phyloP scores from a whole-genome alignment of 148 eudicot species.

The Polygonum aviculare region DNA sequence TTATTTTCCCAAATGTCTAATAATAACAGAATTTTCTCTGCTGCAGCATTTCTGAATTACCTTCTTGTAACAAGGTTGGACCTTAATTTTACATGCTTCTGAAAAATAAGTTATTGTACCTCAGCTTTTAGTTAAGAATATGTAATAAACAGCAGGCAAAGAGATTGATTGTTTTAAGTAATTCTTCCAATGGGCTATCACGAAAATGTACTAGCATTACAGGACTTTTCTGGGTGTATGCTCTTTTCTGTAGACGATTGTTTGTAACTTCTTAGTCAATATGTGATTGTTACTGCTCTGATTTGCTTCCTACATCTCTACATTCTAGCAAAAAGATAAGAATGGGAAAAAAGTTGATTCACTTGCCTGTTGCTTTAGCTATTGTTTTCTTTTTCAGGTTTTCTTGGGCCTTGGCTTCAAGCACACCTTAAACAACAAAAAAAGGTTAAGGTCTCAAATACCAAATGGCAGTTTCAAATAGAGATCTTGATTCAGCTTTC shows the following conservation, averaged over 20 bases:
- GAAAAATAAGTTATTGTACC: background rate
- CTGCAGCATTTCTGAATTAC: background rate
- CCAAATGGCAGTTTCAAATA: slow-evolving; percentile 77
- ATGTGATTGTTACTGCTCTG: background rate
- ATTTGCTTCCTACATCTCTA: background rate
- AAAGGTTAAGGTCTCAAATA: background rate
- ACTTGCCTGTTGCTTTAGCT: background rate
- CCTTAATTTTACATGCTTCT: background rate
- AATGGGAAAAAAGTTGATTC: background rate
- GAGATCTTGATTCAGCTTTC: slow-evolving; percentile 83
- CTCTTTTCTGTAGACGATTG: background rate
- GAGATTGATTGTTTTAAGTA: background rate
- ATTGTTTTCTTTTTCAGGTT: slow-evolving; percentile 18
- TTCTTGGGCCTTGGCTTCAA: slow-evolving; percentile 11
- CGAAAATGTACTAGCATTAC: background rate
- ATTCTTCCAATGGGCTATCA: background rate
- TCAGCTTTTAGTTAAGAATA: background rate
- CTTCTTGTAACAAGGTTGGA: background rate
- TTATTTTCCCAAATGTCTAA: background rate
- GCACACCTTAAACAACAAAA: slow-evolving; percentile 1
- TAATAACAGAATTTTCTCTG: background rate
- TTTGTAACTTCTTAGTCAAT: background rate
- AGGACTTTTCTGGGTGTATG: background rate
- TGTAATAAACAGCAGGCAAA: background rate
- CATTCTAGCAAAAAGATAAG: background rate